Percentiles rank a stretch among this genome's conserved stretches.
Conservation (phyloP, 805 yeast genomes). For the Sungouiella blattae region DNA sequence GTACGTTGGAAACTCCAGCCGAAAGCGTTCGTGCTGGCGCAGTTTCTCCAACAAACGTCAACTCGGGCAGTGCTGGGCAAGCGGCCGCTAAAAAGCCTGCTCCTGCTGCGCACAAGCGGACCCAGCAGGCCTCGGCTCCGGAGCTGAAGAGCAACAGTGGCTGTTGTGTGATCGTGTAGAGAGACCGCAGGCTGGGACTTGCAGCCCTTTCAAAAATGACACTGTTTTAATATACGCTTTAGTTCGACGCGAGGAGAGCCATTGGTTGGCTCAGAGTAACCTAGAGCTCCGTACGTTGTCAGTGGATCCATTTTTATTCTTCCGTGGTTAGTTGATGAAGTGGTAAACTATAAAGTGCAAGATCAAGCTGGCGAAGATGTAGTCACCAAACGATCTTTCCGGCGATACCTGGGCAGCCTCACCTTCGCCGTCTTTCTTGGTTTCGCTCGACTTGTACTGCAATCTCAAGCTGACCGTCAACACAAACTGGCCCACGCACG, state of each 20-base stretch:
- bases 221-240: no score
- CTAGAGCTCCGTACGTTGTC: no score
- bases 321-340: slow-evolving; percentile 72
- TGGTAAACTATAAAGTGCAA: slow-evolving; percentile 88
- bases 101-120: slow-evolving; percentile 5
- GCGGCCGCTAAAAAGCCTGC: slow-evolving; percentile 10
- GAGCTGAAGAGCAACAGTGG: slow-evolving; percentile 12
- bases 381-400: slow-evolving; percentile 81
- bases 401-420: slow-evolving; percentile 21
- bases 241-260: no score
- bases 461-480: slow-evolving; percentile 78
- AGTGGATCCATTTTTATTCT: no score
- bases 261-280: no score
- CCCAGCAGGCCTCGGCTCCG: slow-evolving; percentile 2
- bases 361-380: slow-evolving; percentile 77
- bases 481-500: slow-evolving; percentile 95
- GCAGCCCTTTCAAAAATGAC: no score
- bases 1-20: no score
- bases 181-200: no score
- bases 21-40: no score
- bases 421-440: slow-evolving; percentile 1
- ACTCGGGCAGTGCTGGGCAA: slow-evolving; percentile 4
- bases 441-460: slow-evolving; percentile 42
- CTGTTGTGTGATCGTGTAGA: slow-evolving; percentile 18
- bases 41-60: no score